Evolutionary conservation across 2,329 filamentous ascomycete genomes (phyloP), one percentile per base, ranked within the genome.

Genomic region (Sclerotinia borealis): DNA sequence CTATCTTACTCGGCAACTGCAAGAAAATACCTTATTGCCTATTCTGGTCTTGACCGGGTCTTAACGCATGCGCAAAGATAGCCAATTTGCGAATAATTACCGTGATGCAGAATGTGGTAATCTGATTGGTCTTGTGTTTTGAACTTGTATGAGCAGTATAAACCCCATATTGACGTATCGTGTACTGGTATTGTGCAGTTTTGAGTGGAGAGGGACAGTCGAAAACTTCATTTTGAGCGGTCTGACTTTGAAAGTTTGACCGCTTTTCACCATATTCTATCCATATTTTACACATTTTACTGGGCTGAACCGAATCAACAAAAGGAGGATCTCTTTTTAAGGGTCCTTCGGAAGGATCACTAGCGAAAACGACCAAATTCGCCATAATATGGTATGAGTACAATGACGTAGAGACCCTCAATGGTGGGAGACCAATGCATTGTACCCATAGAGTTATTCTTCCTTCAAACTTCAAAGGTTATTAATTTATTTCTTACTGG

Each of bases 361-460:
- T 58, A 58, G 52, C 52, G 27, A 56, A 25, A 56, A 22, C 27
- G 29, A 56, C 39, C 37, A 56, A 56, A 25, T 56, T 56, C 27
- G 52, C 52, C 39, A 56, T 56, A 45, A 22, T 58, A 58, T 58
- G 54, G 54, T 58, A 58, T 58, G 54, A 41, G n/a, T 58, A 56
- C 15, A 25, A 58, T 58, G 54, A 58, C 54, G 54, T 58, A 45
- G 39, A 45, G 25, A 13, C 9, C 13, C 39, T 45, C 13, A 4
- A 45, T 34, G 41, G 41, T 56, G 39, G 39, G n/a, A 56, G 11
- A 17, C 11, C 5, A 34, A 45, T 43, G 37, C 27, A 55, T 43
- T 43, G 13, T 27, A 43, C 13, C 52, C 52, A 56, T 43, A 36
- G 25, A 45, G 49, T 37, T 25, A 25, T 52, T 37, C 49, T 22